Evolutionary conservation across 2,329 filamentous ascomycete genomes (phyloP).

Genomic region (Westerdykella sp.): DNA sequence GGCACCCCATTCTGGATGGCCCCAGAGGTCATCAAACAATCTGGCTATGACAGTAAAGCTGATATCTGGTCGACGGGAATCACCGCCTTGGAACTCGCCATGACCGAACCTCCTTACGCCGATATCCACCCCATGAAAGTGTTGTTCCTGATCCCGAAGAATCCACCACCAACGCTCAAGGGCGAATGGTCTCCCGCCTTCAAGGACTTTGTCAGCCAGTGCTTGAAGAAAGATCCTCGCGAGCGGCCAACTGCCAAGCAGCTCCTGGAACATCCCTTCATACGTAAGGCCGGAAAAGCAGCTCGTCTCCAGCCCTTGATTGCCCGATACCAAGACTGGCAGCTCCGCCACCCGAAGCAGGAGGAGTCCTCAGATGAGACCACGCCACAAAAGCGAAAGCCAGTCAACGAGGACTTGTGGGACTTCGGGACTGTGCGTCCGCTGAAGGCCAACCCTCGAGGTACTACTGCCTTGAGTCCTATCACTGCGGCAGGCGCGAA

Average conservation of each 20-base stretch:
- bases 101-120: conserved; percentile 88
- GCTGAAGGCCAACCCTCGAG: conserved; percentile 46
- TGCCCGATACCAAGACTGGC: conserved; percentile 82
- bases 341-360: conserved; percentile 66
- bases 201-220: conserved; percentile 54
- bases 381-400: conserved; percentile 33
- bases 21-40: conserved; percentile 97
- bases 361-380: conserved; percentile 49
- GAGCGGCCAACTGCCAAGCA: conserved; percentile 84
- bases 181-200: conserved; percentile 45
- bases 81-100: conserved; percentile 84
- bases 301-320: conserved; percentile 96
- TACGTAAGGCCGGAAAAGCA: conserved; percentile 86
- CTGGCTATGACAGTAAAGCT: conserved; percentile 94
- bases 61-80: conserved; percentile 98
- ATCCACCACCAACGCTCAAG: conserved; percentile 68
- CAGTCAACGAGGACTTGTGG: conserved; percentile 82
- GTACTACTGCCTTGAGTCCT: conserved; percentile 56
- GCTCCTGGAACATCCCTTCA: conserved; percentile 81
- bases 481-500: conserved; percentile 82
- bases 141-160: conserved; percentile 92
- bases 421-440: conserved; percentile 95
- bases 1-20: conserved; percentile 99
- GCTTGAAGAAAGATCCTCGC: conserved; percentile 80
- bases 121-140: conserved; percentile 99